These are phyloP conservation scores for Mucor indicus DNA, from an alignment of 371 early-diverging fungal genomes.

Conservation along the genomic window DNA sequence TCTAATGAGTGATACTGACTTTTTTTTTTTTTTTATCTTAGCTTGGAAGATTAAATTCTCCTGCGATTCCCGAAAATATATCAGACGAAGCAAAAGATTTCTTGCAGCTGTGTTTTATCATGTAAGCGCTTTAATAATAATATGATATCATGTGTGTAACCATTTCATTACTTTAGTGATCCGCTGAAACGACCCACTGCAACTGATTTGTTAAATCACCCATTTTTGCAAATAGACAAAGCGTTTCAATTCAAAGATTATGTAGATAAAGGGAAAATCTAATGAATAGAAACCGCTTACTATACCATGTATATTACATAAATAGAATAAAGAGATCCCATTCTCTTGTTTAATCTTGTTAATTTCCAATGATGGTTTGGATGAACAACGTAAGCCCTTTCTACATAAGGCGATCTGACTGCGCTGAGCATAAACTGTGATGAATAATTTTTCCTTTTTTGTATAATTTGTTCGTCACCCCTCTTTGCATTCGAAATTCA, in stretches of 20 bases:
- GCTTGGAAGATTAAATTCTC: constrained; percentile 53
- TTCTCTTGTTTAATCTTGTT: too few relatives aligned
- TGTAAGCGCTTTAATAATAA: constrained; percentile 36
- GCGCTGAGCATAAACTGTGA: too few relatives aligned
- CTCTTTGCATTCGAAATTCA: too few relatives aligned
- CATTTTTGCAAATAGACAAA: constrained; percentile 44
- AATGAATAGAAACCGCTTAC: too few relatives aligned
- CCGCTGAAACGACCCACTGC: constrained; percentile 69
- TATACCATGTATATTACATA: too few relatives aligned
- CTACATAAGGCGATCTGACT: too few relatives aligned
- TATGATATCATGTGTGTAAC: neutral
- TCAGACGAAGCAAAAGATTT: constrained; percentile 65
- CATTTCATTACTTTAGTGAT: constrained; percentile 33
- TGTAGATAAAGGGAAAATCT: constrained; percentile 26
- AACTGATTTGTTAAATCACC: constrained; percentile 49
- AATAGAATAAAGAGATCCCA: too few relatives aligned
- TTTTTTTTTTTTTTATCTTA: constrained; percentile 3
- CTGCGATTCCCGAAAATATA: constrained; percentile 67
- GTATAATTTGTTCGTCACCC: too few relatives aligned
- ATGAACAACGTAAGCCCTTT: too few relatives aligned
- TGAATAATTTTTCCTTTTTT: too few relatives aligned
- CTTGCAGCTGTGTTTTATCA: constrained; percentile 63
- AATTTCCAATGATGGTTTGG: too few relatives aligned
- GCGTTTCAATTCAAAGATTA: constrained; percentile 50
- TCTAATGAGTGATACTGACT: neutral